Conservation (phyloP, 2,329 filamentous ascomycete genomes). For the Monilinia vaccinii-corymbosi region DNA sequence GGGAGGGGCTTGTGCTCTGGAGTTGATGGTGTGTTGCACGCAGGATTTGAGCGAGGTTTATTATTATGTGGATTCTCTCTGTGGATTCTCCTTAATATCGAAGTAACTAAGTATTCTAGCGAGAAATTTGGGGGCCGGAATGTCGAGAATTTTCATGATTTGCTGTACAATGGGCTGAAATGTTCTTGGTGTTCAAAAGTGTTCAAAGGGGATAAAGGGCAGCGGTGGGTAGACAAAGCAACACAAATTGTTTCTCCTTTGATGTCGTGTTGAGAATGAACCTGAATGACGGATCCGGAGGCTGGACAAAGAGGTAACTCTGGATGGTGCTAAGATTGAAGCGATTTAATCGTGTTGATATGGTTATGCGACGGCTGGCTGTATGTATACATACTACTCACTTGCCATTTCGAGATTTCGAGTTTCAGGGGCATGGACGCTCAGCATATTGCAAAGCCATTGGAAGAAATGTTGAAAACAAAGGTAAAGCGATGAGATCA, state of each 20-base stretch:
- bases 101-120: background rate
- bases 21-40: too few species aligned
- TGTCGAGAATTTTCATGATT: background rate
- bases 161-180: background rate
- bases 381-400: background rate
- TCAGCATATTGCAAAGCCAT: too few species aligned
- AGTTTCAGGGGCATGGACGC: background rate
- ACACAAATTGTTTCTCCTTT: background rate
- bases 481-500: background rate
- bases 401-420: background rate
- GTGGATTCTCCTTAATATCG: background rate
- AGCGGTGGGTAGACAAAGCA: background rate
- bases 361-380: background rate
- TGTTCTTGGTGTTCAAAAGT: background rate
- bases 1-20: background rate
- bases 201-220: background rate
- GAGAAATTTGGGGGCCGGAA: background rate
- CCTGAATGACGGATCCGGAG: background rate
- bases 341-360: background rate
- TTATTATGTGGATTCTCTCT: background rate
- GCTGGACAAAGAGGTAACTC: background rate
- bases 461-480: background rate
- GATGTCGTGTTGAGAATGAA: background rate
- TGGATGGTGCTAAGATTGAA: background rate
- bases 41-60: background rate